A percentile compares a stretch with the other conserved stretches of the same genome.
phyloP scores from a whole-genome alignment of 495 filamentous ascomycete genomes.

The Halenospora varia region DNA sequence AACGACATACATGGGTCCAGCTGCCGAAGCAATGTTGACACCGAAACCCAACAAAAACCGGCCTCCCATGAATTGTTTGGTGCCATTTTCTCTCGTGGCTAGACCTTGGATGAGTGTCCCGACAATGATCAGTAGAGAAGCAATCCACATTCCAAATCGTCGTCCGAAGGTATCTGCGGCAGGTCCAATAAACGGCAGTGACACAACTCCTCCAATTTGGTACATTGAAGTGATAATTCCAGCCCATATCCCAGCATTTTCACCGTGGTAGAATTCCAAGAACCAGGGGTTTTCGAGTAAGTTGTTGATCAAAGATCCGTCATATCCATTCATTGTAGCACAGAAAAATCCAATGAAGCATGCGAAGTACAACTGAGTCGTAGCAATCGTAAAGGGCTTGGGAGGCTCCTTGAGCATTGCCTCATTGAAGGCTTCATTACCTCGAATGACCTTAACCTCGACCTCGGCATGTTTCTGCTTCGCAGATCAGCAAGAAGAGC shows the following conservation, averaged over 20 bases:
- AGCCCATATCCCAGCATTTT: slow-evolving; percentile 34
- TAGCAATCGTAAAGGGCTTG: slow-evolving; percentile 30
- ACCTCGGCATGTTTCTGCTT: slow-evolving; percentile 25
- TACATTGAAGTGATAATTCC: slow-evolving; percentile 57
- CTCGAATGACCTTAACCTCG: slow-evolving; percentile 25
- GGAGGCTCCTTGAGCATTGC: slow-evolving; percentile 33
- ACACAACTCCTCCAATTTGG: slow-evolving; percentile 53
- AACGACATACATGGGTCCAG: slow-evolving; percentile 69
- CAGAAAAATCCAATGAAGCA: slow-evolving; percentile 39
- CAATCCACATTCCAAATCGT: slow-evolving; percentile 60
- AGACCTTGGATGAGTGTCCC: slow-evolving; percentile 55
- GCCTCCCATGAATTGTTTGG: slow-evolving; percentile 61
- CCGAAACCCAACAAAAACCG: slow-evolving; percentile 77
- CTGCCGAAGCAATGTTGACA: slow-evolving; percentile 61
- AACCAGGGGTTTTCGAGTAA: slow-evolving; percentile 28
- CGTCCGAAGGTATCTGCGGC: slow-evolving; percentile 50
- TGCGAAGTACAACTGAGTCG: slow-evolving; percentile 33
- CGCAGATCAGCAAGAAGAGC: slow-evolving; percentile 1
- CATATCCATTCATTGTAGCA: slow-evolving; percentile 51
- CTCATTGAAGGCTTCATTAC: slow-evolving; percentile 34
- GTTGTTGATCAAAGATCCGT: slow-evolving; percentile 45
- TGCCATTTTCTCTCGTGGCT: slow-evolving; percentile 25
- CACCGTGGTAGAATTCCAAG: slow-evolving; percentile 24
- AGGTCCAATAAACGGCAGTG: slow-evolving; percentile 49
- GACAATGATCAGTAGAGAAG: slow-evolving; percentile 54